These are phyloP conservation scores for Zoysia japonica DNA, from an alignment of 176 grass and related monocot species.

Conservation along the genomic window DNA sequence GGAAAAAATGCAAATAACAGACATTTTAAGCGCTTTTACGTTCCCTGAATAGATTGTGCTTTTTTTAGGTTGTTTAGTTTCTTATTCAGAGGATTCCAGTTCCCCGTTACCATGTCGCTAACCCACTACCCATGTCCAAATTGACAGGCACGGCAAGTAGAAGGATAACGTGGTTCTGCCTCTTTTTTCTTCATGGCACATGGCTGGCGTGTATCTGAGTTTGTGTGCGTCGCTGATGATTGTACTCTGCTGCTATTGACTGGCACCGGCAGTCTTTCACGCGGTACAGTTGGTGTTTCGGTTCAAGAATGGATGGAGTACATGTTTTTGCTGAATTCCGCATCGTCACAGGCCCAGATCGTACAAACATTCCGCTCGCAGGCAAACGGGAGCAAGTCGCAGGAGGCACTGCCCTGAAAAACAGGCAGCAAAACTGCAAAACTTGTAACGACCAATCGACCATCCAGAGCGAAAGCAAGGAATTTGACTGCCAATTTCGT, in stretches of 20 bases:
- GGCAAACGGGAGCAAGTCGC: not conserved
- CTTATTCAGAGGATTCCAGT: not conserved
- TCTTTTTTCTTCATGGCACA: not conserved
- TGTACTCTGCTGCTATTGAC: not conserved
- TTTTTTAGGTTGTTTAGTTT: not conserved
- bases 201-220: not conserved
- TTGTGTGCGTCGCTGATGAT: not conserved
- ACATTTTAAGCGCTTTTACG: not conserved
- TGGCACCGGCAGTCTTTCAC: not conserved
- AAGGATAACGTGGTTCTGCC: constrained; percentile 14
- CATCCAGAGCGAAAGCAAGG: not conserved
- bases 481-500: not conserved
- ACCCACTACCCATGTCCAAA: not conserved
- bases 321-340: too few species aligned
- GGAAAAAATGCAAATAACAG: too few species aligned
- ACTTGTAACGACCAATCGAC: not conserved
- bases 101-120: not conserved
- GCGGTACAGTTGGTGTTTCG: too few species aligned
- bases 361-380: not conserved
- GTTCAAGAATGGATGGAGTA: too few species aligned
- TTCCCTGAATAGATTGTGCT: not conserved
- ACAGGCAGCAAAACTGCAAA: not conserved
- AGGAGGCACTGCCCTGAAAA: not conserved
- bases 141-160: constrained; percentile 17
- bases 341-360: too few species aligned